phyloP scores from a whole-genome alignment of 257 asterid species.

The Lantana camara region DNA sequence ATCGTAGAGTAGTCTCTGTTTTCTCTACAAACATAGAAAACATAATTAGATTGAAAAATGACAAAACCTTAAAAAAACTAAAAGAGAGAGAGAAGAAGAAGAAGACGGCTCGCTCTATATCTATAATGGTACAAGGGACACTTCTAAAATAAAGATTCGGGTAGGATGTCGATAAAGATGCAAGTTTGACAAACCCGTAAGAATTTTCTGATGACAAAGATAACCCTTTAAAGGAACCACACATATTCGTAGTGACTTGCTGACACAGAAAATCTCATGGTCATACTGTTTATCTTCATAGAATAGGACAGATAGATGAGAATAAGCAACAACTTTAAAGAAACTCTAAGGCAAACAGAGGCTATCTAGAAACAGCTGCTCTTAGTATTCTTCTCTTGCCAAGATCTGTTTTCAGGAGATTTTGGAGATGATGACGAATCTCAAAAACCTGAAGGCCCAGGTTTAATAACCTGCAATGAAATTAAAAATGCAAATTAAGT shows the following conservation, averaged over 20 bases:
- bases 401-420: constrained; percentile 65
- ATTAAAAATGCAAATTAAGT: constrained; percentile 18
- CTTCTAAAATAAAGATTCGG: constrained; percentile 20
- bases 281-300: constrained; percentile 71
- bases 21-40: too few relatives aligned
- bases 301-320: constrained; percentile 16
- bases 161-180: constrained; percentile 2
- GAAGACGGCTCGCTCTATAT: too few relatives aligned
- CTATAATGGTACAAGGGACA: too few relatives aligned
- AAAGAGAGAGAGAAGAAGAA: too few relatives aligned
- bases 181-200: constrained; percentile 61
- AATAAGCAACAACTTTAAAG: constrained; percentile 25
- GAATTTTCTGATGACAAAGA: constrained; percentile 85
- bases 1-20: too few relatives aligned
- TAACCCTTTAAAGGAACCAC: constrained; percentile 96
- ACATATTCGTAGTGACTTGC: constrained; percentile 80
- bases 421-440: constrained; percentile 73
- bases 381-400: constrained; percentile 63
- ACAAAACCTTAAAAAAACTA: too few relatives aligned
- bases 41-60: too few relatives aligned
- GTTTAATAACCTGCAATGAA: constrained; percentile 60
- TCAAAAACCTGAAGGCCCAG: constrained; percentile 57
- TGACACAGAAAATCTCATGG: constrained; percentile 70
- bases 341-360: constrained; percentile 18
- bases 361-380: constrained; percentile 41